Evolutionary conservation across 352 stramenopile genomes (phyloP).

Genomic region (Pythium folliculosum): DNA sequence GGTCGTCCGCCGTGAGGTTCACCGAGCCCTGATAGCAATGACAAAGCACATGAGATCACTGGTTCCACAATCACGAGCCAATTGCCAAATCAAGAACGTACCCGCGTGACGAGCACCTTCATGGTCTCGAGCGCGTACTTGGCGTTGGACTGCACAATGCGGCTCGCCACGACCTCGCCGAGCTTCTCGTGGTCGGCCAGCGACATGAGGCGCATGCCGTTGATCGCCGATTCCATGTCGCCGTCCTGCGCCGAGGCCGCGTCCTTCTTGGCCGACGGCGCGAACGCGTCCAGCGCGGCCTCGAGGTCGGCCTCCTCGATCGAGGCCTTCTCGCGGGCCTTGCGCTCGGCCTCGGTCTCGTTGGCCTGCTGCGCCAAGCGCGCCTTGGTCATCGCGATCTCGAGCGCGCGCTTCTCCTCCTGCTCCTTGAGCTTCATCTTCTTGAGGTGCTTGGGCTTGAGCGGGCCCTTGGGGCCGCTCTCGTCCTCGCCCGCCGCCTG

Average conservation of each 20-base stretch:
- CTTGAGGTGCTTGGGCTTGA: constrained; percentile 88
- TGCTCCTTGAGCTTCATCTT: constrained; percentile 87
- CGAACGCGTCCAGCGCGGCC: constrained; percentile 74
- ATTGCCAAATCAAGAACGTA: constrained; percentile 12
- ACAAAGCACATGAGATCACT: not conserved
- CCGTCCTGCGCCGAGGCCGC: constrained; percentile 32
- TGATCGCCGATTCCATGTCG: constrained; percentile 53
- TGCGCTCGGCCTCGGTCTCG: constrained; percentile 64
- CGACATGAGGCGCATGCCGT: constrained; percentile 62
- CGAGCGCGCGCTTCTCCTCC: constrained; percentile 80
- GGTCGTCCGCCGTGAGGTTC: constrained; percentile 81
- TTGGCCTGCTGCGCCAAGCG: constrained; percentile 69
- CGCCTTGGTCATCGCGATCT: constrained; percentile 75
- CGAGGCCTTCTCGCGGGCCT: constrained; percentile 48
- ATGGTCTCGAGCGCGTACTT: constrained; percentile 81
- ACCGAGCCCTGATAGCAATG: constrained; percentile 49
- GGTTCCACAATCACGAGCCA: too few relatives aligned
- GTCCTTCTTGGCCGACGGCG: constrained; percentile 38
- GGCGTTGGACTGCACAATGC: constrained; percentile 62
- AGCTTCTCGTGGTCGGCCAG: constrained; percentile 78
- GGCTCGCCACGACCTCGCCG: constrained; percentile 58
- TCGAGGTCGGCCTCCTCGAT: constrained; percentile 80
- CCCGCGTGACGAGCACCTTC: constrained; percentile 71
- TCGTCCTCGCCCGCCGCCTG: constrained; percentile 23
- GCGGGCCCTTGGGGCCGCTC: constrained; percentile 46